Percentiles rank a stretch among this genome's conserved stretches.
These are phyloP conservation scores for Dipodascopsis uninucleata DNA, from an alignment of 805 yeast species.

Conservation along the genomic window DNA sequence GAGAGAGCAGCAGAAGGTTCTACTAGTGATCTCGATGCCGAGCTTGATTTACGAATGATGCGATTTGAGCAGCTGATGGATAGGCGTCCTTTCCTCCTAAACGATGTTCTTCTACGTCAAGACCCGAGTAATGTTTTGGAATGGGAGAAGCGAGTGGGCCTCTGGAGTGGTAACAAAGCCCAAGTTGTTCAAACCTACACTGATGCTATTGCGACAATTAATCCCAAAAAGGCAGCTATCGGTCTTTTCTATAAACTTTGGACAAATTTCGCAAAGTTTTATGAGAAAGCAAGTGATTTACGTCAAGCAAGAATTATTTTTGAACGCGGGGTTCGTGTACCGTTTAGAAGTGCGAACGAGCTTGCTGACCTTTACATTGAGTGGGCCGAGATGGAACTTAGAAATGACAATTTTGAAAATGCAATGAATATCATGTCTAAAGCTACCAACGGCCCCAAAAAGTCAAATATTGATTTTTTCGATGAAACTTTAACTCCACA, in stretches of 20 bases:
- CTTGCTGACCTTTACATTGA: constrained; percentile 64
- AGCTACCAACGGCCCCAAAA: constrained; percentile 43
- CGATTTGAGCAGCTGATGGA: constrained; percentile 54
- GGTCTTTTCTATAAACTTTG: constrained; percentile 55
- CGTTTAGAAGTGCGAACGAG: constrained; percentile 59
- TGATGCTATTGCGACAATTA: constrained; percentile 60
- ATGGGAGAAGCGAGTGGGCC: constrained; percentile 63
- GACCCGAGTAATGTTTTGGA: constrained; percentile 56
- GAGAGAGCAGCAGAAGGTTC: constrained; percentile 25
- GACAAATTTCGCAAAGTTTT: constrained; percentile 64
- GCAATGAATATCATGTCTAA: constrained; percentile 43
- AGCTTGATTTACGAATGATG: constrained; percentile 46
- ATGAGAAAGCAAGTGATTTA: constrained; percentile 49
- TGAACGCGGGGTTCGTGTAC: constrained; percentile 66
- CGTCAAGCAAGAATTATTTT: constrained; percentile 59
- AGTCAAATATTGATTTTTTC: constrained; percentile 36
- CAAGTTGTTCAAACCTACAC: constrained; percentile 56
- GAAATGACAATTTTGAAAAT: constrained; percentile 45
- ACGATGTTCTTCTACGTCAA: constrained; percentile 63
- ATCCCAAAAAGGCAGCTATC: constrained; percentile 51
- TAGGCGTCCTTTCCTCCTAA: constrained; percentile 55
- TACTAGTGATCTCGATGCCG: constrained; percentile 30
- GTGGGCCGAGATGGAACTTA: constrained; percentile 69
- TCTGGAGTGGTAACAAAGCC: constrained; percentile 43
- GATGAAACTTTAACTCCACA: constrained; percentile 53